A percentile compares a stretch with the other conserved stretches of the same genome.
phyloP scores from a whole-genome alignment of 2,329 filamentous ascomycete genomes.

The Intubia oerlemansii region DNA sequence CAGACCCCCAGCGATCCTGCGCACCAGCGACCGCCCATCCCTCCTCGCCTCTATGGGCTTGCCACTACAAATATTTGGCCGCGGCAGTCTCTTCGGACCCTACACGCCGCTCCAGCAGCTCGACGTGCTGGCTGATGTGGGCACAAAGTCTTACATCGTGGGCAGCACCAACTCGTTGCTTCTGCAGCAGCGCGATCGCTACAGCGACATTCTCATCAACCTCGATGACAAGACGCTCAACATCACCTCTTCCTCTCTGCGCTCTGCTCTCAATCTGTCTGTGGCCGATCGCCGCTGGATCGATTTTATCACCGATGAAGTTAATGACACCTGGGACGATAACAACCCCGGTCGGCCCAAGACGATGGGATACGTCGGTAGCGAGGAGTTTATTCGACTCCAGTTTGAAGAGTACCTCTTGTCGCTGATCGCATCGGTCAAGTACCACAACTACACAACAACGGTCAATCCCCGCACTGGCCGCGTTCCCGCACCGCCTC shows the following conservation, averaged over 20 bases:
- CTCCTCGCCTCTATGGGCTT: constrained; percentile 86
- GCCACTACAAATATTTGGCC: constrained; percentile 78
- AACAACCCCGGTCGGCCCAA: constrained; percentile 75
- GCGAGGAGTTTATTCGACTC: constrained; percentile 89
- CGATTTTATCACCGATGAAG: constrained; percentile 78
- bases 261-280: constrained; percentile 55
- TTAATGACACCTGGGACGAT: constrained; percentile 95
- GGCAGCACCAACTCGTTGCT: constrained; percentile 91
- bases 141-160: constrained; percentile 92
- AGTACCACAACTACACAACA: constrained; percentile 59
- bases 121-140: constrained; percentile 71
- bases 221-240: constrained; percentile 76
- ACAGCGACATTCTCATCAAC: constrained; percentile 92
- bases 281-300: constrained; percentile 88
- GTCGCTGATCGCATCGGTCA: constrained; percentile 68
- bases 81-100: constrained; percentile 86
- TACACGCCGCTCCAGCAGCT: constrained; percentile 94
- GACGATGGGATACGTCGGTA: constrained; percentile 83
- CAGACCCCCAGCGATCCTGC: constrained; percentile 60
- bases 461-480: constrained; percentile 33
- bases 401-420: constrained; percentile 96
- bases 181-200: constrained; percentile 82
- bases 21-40: constrained; percentile 79
- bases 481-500: constrained; percentile 13
- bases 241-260: constrained; percentile 62